phyloP scores from a whole-genome alignment of 2,329 filamentous ascomycete species.

The Penicillium sp. region DNA sequence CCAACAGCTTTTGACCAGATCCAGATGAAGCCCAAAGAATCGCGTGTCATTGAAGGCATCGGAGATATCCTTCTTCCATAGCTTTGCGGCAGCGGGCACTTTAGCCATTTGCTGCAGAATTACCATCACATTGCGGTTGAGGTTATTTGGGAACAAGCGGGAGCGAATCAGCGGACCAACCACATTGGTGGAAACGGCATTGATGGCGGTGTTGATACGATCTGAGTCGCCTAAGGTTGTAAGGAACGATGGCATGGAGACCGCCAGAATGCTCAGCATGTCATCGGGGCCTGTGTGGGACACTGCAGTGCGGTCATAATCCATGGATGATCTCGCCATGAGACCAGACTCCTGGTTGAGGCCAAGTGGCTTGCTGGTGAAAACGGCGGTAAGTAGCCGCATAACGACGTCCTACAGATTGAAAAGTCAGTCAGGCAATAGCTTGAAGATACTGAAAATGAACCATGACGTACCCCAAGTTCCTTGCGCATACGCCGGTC shows the following conservation, averaged over 20 bases:
- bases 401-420: constrained; percentile 76
- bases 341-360: constrained; percentile 61
- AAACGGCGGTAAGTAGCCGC: constrained; percentile 85
- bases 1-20: constrained; percentile 73
- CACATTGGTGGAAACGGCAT: constrained; percentile 78
- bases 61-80: constrained; percentile 88
- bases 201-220: constrained; percentile 74
- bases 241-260: constrained; percentile 76
- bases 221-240: constrained; percentile 85
- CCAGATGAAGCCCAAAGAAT: constrained; percentile 73
- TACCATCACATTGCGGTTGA: constrained; percentile 69
- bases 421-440: constrained; percentile 22
- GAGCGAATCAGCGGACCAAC: constrained; percentile 80
- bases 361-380: constrained; percentile 81
- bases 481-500: constrained; percentile 90
- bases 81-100: constrained; percentile 77
- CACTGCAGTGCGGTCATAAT: constrained; percentile 41
- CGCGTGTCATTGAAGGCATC: constrained; percentile 89
- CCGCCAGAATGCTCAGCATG: constrained; percentile 75
- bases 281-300: constrained; percentile 63
- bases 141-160: constrained; percentile 82
- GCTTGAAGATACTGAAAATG: background rate
- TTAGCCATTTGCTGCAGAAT: constrained; percentile 77
- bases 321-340: constrained; percentile 43
- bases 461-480: constrained; percentile 67